Evolutionary conservation across 345 rosid species (phyloP).

Genomic region (Erucastrum elatum): DNA sequence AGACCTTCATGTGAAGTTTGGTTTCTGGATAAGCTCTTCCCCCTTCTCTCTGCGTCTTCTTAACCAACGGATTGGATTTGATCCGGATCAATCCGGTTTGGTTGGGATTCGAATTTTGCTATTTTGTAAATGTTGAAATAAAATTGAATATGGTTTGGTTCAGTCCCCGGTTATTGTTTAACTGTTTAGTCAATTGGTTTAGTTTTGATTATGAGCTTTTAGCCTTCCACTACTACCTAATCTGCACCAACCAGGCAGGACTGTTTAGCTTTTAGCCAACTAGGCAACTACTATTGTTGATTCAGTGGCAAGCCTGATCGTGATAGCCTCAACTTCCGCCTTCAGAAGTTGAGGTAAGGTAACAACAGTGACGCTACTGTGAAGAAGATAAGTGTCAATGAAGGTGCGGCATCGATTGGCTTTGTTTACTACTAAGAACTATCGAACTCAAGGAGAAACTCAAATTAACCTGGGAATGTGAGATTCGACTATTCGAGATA

Average conservation of each 20-base stretch:
- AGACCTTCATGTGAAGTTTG: slow-evolving; percentile 18
- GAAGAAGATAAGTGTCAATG: slow-evolving; percentile 33
- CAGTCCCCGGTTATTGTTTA: not conserved
- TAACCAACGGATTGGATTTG: slow-evolving; percentile 32
- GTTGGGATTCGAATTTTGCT: not conserved
- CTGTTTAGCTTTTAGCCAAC: not conserved
- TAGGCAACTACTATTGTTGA: too few relatives aligned
- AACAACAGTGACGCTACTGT: slow-evolving; percentile 39
- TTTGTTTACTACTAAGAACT: slow-evolving; percentile 33
- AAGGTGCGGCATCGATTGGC: slow-evolving; percentile 24
- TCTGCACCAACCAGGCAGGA: slow-evolving; percentile 68
- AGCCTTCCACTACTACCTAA: slow-evolving; percentile 65
- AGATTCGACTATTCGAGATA: too few relatives aligned
- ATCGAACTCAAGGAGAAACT: slow-evolving; percentile 12
- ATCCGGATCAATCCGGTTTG: slow-evolving; percentile 17
- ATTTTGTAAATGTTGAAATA: not conserved
- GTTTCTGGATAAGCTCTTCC: slow-evolving; percentile 38
- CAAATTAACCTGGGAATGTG: not conserved
- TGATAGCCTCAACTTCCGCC: slow-evolving; percentile 29
- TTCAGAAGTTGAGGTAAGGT: slow-evolving; percentile 43
- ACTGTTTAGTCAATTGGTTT: not conserved
- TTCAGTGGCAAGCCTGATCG: slow-evolving; percentile 13
- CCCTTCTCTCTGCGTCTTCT: not conserved
- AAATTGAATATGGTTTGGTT: not conserved
- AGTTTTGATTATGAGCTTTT: slow-evolving; percentile 12